Evolutionary conservation across 2,329 filamentous ascomycete genomes (phyloP).

Genomic region (Cyphellophora attinorum): DNA sequence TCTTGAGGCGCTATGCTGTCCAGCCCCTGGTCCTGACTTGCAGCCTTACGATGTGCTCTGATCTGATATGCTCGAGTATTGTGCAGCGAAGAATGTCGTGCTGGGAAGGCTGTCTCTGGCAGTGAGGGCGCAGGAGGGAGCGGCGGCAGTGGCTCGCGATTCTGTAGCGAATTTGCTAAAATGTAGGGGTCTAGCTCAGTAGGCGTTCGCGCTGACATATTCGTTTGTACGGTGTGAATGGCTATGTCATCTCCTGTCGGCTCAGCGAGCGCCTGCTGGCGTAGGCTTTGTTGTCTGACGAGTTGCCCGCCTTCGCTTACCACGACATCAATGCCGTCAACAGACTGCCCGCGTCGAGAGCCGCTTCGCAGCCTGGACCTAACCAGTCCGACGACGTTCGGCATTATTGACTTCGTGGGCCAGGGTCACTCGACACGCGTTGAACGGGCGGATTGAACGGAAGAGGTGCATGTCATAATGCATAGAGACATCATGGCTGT

Average conservation of each 20-base stretch:
- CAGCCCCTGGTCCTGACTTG: too few species aligned
- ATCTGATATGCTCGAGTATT: neutral
- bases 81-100: neutral
- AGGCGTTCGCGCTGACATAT: neutral
- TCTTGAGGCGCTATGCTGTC: too few species aligned
- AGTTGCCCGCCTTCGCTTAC: neutral
- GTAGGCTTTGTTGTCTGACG: neutral
- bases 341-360: neutral
- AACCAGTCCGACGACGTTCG: neutral
- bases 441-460: too few species aligned
- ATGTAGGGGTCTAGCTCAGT: neutral
- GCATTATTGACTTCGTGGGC: too few species aligned
- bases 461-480: too few species aligned
- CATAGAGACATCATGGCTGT: too few species aligned
- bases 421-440: too few species aligned
- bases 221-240: neutral
- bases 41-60: neutral
- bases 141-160: neutral
- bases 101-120: neutral
- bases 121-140: neutral
- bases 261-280: neutral
- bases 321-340: neutral
- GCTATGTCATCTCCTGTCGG: neutral
- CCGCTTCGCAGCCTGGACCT: neutral
- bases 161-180: neutral